Percentiles rank a stretch among this genome's conserved stretches.
Conservation (phyloP, 352 stramenopile species). For the Pythium diclinum region DNA sequence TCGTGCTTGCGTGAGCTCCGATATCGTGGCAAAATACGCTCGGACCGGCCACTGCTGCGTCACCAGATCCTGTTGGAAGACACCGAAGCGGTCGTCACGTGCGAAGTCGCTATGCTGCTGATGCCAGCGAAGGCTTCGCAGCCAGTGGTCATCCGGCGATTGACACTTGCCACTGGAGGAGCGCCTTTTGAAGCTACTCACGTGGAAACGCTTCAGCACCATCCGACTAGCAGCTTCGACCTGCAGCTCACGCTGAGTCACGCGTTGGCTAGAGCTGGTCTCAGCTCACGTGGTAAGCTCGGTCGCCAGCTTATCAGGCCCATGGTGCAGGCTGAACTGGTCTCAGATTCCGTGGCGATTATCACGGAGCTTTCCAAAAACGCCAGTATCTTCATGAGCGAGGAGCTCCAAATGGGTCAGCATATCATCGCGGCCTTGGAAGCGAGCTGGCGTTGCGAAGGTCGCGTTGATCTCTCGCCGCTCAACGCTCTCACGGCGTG, state of each 20-base stretch:
- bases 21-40: constrained; percentile 11
- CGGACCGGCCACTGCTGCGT: not conserved
- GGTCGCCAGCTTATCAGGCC: constrained; percentile 21
- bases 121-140: not conserved
- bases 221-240: not conserved
- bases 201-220: not conserved
- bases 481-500: constrained; percentile 31
- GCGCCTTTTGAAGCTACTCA: not conserved
- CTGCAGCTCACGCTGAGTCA: not conserved
- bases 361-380: constrained; percentile 31
- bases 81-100: not conserved
- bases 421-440: constrained; percentile 27
- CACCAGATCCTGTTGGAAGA: constrained; percentile 16
- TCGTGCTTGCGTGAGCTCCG: constrained; percentile 19
- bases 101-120: constrained; percentile 5
- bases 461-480: constrained; percentile 20
- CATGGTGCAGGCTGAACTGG: not conserved
- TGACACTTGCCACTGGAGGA: not conserved
- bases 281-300: constrained; percentile 11
- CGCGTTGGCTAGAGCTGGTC: not conserved
- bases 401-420: constrained; percentile 11
- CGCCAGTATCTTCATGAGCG: constrained; percentile 26
- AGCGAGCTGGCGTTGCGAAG: not conserved
- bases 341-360: constrained; percentile 24
- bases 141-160: not conserved